A percentile compares a stretch with the other conserved stretches of the same genome.
Evolutionary conservation across 1,284 basidiomycete genomes (phyloP).

Genomic region (Apiotrichum sp.): DNA sequence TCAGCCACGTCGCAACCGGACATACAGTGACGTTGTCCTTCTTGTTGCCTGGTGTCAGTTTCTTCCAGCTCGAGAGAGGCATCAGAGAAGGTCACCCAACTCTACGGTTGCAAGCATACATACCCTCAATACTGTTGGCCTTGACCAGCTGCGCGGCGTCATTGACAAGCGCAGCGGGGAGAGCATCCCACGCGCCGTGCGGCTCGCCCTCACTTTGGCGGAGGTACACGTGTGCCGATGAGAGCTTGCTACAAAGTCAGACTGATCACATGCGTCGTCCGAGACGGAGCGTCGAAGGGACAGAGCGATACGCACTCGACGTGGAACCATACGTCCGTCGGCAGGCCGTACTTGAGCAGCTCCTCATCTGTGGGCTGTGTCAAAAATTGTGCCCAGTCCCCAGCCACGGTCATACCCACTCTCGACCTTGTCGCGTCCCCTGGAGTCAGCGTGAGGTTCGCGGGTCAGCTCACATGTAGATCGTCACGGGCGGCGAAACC

Average conservation of each 20-base stretch:
- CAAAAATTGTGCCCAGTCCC: background rate
- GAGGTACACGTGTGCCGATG: slow-evolving; percentile 89
- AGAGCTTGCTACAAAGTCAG: slow-evolving; percentile 63
- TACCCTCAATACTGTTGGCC: slow-evolving; percentile 94
- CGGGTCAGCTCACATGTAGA: slow-evolving; percentile 62
- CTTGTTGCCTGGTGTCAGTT: slow-evolving; percentile 68
- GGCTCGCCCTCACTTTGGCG: slow-evolving; percentile 70
- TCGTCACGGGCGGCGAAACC: slow-evolving; percentile 59
- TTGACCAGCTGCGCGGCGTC: slow-evolving; percentile 95
- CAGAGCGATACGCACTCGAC: slow-evolving; percentile 45
- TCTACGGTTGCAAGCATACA: no score
- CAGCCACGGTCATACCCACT: slow-evolving; percentile 55
- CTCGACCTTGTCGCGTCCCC: slow-evolving; percentile 92
- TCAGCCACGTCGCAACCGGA: no score
- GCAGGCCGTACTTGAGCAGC: slow-evolving; percentile 77
- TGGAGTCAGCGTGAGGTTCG: slow-evolving; percentile 13
- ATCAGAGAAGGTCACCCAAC: no score
- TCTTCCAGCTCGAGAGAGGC: no score
- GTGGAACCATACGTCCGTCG: slow-evolving; percentile 55
- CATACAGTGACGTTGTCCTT: slow-evolving; percentile 74
- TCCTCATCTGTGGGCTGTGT: slow-evolving; percentile 66
- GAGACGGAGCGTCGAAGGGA: no score
- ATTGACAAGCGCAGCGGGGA: slow-evolving; percentile 69
- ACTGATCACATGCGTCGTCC: no score
- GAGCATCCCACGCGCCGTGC: slow-evolving; percentile 65